A percentile compares a stretch with the other conserved stretches of the same genome.
Evolutionary conservation across 2,329 filamentous ascomycete species (phyloP).

Genomic region (Aspergillus glaucus): DNA sequence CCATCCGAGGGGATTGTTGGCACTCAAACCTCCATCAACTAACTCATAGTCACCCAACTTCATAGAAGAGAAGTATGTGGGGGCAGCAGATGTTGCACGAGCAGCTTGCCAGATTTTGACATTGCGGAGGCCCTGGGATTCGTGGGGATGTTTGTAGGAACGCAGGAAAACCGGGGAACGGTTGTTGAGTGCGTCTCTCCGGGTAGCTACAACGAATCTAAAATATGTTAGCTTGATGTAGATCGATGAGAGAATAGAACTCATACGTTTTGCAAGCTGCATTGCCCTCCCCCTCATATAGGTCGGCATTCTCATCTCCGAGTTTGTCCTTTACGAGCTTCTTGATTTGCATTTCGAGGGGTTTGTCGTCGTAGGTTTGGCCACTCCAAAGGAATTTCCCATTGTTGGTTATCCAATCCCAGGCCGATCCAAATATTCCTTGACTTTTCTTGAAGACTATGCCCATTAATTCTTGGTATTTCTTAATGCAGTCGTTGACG

Average conservation of each 20-base stretch:
- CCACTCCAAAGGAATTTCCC: background rate
- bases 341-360: background rate
- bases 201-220: background rate
- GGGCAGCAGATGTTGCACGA: conserved; percentile 39
- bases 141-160: background rate
- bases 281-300: background rate
- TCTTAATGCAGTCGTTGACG: conserved; percentile 56
- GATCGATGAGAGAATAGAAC: background rate
- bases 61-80: conserved; percentile 36
- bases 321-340: background rate
- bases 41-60: conserved; percentile 28
- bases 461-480: conserved; percentile 1
- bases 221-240: background rate
- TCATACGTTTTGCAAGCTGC: background rate
- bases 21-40: conserved; percentile 38
- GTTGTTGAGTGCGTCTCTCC: background rate
- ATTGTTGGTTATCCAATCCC: background rate
- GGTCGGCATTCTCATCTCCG: background rate
- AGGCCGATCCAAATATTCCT: background rate
- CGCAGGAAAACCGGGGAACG: background rate
- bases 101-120: conserved; percentile 34
- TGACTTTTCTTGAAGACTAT: background rate
- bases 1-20: conserved; percentile 37
- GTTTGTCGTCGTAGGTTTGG: background rate
- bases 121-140: conserved; percentile 8